Evolutionary conservation across 1,284 basidiomycete species (phyloP).

Genomic region (Ganoderma resinaceum): DNA sequence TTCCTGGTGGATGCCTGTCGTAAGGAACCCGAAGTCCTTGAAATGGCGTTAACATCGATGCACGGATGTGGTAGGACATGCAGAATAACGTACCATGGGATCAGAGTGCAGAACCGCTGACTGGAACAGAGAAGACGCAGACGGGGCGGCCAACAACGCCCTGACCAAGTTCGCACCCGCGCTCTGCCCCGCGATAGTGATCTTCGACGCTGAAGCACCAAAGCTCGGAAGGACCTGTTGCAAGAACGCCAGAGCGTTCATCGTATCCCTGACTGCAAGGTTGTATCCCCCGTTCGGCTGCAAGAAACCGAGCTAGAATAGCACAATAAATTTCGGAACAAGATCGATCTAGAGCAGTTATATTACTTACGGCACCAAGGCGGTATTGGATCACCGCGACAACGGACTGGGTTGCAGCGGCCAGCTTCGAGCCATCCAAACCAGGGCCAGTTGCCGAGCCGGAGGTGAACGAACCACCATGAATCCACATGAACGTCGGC

Average conservation of each 20-base stretch:
- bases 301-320: constrained; percentile 77
- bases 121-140: constrained; percentile 70
- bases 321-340: constrained; percentile 7
- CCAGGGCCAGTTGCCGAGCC: constrained; percentile 79
- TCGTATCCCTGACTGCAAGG: constrained; percentile 74
- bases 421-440: constrained; percentile 81
- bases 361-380: constrained; percentile 70
- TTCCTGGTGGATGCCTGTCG: constrained; percentile 56
- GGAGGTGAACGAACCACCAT: constrained; percentile 83
- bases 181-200: constrained; percentile 91
- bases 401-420: constrained; percentile 75
- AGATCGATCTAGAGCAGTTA: neutral
- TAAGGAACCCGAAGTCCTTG: constrained; percentile 79
- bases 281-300: constrained; percentile 74
- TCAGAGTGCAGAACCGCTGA: constrained; percentile 86
- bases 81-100: constrained; percentile 67
- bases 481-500: constrained; percentile 78
- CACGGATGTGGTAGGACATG: neutral
- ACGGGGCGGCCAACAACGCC: constrained; percentile 72
- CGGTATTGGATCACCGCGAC: constrained; percentile 90
- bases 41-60: neutral
- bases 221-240: constrained; percentile 68
- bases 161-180: constrained; percentile 85
- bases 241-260: constrained; percentile 74
- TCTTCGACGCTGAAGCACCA: constrained; percentile 67